phyloP scores from a whole-genome alignment of 257 asterid genomes.

The Marsdenia floribunda region DNA sequence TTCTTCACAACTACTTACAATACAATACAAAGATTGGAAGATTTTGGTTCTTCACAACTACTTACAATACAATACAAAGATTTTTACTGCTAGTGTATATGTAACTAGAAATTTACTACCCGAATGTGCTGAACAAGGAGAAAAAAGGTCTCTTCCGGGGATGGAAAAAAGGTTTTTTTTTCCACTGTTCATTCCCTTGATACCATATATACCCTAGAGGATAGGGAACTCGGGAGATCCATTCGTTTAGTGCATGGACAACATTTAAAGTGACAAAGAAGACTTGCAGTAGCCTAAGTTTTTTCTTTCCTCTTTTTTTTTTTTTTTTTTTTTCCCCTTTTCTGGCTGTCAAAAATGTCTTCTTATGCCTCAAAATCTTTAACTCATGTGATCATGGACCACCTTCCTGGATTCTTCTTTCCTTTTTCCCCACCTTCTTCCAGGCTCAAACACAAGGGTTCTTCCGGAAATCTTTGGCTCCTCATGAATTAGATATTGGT shows the following conservation, averaged over 20 bases:
- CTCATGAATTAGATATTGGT: not conserved
- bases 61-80: no score
- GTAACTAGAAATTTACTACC: not conserved
- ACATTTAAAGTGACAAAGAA: not conserved
- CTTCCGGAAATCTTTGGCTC: not conserved
- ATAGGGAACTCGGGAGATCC: conserved; percentile 26
- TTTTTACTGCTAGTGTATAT: no score
- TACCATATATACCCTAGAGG: conserved; percentile 12
- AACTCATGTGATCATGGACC: conserved; percentile 22
- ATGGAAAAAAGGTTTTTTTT: not conserved
- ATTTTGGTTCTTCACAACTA: no score
- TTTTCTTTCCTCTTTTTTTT: not conserved
- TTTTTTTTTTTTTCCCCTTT: no score
- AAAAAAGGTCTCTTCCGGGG: not conserved
- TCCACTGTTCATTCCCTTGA: not conserved
- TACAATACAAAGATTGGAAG: no score
- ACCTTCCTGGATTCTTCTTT: conserved; percentile 4
- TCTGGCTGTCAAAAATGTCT: conserved; percentile 19
- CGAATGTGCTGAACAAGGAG: not conserved
- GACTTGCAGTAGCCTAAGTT: conserved; percentile 8
- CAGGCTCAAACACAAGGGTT: not conserved
- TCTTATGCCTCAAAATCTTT: conserved; percentile 11
- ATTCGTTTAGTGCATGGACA: conserved; percentile 12
- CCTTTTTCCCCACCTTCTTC: not conserved
- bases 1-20: no score